Percentiles rank a stretch among this genome's conserved stretches.
Conservation (phyloP, 1,284 basidiomycete genomes). For the Pseudozyma pruni region DNA sequence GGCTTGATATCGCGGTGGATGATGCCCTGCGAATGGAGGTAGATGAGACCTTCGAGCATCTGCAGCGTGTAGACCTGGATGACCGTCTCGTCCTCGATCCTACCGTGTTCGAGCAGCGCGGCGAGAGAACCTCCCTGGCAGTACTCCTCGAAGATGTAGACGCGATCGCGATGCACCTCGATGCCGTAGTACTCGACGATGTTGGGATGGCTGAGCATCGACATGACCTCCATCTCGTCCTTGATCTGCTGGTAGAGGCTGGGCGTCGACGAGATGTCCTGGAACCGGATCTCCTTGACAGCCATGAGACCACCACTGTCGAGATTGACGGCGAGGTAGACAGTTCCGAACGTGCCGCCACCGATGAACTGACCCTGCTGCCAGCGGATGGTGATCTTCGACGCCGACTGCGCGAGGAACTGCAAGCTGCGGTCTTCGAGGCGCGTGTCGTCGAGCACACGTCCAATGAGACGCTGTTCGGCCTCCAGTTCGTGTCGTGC, state of each 20-base stretch:
- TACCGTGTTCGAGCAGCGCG: conserved; percentile 87
- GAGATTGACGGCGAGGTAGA: conserved; percentile 97
- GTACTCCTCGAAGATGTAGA: conserved; percentile 99
- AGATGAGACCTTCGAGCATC: conserved; percentile 92
- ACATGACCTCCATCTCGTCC: conserved; percentile 98
- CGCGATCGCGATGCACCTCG: conserved; percentile 97
- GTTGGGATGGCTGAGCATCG: conserved; percentile 96
- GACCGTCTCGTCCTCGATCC: conserved; percentile 96
- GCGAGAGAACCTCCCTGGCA: conserved; percentile 96
- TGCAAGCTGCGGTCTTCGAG: conserved; percentile 65
- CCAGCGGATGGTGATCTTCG: conserved; percentile 95
- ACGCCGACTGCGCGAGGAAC: conserved; percentile 71
- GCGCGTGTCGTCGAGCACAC: conserved; percentile 65
- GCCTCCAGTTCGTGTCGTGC: conserved; percentile 55
- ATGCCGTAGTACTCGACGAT: conserved; percentile 99
- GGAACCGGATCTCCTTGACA: conserved; percentile 98
- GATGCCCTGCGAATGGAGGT: conserved; percentile 90
- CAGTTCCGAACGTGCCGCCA: conserved; percentile 84
- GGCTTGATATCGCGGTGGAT: conserved; percentile 99
- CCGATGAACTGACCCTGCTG: conserved; percentile 98
- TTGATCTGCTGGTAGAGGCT: conserved; percentile 83
- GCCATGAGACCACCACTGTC: conserved; percentile 98
- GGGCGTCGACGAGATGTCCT: conserved; percentile 80
- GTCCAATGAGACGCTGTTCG: conserved; percentile 63
- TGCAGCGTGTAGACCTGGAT: conserved; percentile 96